Evolutionary conservation across 2,329 filamentous ascomycete genomes (phyloP).

Genomic region (Monosporascus sp.): DNA sequence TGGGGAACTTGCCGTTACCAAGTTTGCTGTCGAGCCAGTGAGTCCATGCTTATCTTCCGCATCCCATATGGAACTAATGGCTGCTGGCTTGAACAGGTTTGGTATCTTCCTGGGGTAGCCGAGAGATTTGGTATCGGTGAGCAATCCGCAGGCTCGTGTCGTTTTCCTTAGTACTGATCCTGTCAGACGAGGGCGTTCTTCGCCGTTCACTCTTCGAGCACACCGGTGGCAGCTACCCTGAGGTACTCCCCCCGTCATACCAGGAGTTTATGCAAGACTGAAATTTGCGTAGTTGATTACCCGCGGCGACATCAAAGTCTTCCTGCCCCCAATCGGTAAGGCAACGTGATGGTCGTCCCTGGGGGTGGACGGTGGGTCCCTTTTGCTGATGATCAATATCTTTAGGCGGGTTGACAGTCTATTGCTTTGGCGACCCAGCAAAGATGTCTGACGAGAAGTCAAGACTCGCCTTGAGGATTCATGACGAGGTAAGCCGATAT

Average conservation of each 20-base stretch:
- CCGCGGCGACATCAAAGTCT: constrained; percentile 88
- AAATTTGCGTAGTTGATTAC: constrained; percentile 67
- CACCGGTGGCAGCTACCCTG: constrained; percentile 92
- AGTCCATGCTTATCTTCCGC: constrained; percentile 31
- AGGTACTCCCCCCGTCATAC: constrained; percentile 40
- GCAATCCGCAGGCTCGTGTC: constrained; percentile 13
- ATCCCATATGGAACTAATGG: not conserved
- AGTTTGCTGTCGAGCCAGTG: constrained; percentile 93
- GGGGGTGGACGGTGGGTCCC: not conserved
- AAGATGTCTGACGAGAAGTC: constrained; percentile 87
- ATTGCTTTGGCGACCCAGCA: constrained; percentile 91
- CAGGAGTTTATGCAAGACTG: constrained; percentile 10
- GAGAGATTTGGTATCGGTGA: constrained; percentile 85
- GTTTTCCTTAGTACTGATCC: constrained; percentile 21
- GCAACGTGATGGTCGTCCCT: constrained; percentile 1
- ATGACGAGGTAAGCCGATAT: constrained; percentile 48
- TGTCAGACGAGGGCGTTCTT: constrained; percentile 73
- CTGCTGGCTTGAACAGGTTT: constrained; percentile 41
- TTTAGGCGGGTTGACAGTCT: constrained; percentile 80
- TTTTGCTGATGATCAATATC: constrained; percentile 12
- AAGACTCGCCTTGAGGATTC: constrained; percentile 77
- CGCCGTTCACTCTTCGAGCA: constrained; percentile 89
- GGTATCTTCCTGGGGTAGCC: constrained; percentile 83
- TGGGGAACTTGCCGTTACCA: constrained; percentile 89
- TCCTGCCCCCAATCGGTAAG: constrained; percentile 83